phyloP scores from a whole-genome alignment of 2,329 filamentous ascomycete species.

The Alternaria tenuissima region DNA sequence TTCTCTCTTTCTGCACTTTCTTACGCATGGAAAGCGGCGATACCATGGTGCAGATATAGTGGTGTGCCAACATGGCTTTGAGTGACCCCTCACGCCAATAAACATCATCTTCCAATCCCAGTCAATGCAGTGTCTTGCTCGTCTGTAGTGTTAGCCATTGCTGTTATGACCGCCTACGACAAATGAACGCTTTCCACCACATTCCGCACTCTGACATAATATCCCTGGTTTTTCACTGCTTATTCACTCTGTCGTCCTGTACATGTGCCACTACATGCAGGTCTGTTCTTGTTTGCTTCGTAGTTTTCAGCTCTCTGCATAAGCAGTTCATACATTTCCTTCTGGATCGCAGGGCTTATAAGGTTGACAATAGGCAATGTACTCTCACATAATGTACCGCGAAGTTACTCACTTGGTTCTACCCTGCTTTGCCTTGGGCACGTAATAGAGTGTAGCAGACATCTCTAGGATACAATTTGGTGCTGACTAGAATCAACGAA shows the following conservation, averaged over 20 bases:
- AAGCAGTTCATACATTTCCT: too few relatives aligned
- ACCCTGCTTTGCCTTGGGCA: too few relatives aligned
- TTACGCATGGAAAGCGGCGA: slow-evolving; percentile 50
- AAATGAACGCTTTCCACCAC: background rate
- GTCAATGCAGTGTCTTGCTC: slow-evolving; percentile 6
- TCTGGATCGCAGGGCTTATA: too few relatives aligned
- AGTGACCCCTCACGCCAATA: slow-evolving; percentile 49
- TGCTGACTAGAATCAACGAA: background rate
- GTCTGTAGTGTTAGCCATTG: background rate
- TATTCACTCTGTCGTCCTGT: background rate
- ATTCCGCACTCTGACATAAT: background rate
- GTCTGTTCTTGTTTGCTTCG: background rate
- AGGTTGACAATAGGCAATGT: too few relatives aligned
- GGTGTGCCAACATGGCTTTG: slow-evolving; percentile 48
- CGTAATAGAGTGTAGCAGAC: too few relatives aligned
- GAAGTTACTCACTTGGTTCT: too few relatives aligned
- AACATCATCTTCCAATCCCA: slow-evolving; percentile 41
- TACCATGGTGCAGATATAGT: slow-evolving; percentile 46
- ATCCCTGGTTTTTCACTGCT: background rate
- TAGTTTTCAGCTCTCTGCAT: background rate
- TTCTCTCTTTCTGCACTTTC: slow-evolving; percentile 52
- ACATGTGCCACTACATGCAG: background rate
- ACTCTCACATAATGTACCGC: too few relatives aligned
- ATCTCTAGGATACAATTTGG: background rate
- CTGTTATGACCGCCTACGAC: background rate